A percentile compares a stretch with the other conserved stretches of the same genome.
Evolutionary conservation across 225 moss, liverwort and hornwort species (phyloP).

Genomic region (Thuidium tamariscinum): DNA sequence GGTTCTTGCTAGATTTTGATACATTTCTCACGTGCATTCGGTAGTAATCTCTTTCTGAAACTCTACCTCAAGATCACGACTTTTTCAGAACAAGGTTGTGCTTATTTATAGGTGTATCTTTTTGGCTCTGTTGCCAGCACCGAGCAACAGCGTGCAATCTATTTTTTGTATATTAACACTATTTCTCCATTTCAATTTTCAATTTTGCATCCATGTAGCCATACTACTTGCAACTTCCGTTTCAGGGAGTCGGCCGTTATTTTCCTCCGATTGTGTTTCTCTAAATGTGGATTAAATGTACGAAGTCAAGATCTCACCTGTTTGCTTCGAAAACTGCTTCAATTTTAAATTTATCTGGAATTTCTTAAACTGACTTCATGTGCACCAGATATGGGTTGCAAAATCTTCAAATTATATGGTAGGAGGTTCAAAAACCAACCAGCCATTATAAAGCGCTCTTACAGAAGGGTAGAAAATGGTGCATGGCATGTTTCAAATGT

Average conservation of each 20-base stretch:
- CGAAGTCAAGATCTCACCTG: background rate
- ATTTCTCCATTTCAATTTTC: background rate
- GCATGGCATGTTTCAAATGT: no score
- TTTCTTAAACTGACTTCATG: background rate
- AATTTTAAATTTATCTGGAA: background rate
- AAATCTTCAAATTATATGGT: background rate
- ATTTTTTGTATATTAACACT: background rate
- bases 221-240: background rate
- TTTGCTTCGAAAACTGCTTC: background rate
- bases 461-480: no score
- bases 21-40: background rate
- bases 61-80: background rate
- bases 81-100: background rate
- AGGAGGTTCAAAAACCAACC: no score
- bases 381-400: background rate
- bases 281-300: background rate
- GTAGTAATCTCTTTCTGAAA: background rate
- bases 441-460: no score
- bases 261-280: background rate
- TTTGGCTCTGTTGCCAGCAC: background rate
- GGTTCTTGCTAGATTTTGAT: background rate
- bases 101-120: background rate
- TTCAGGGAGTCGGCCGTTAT: background rate
- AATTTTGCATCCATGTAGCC: background rate
- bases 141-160: background rate